Conservation (phyloP, 192 early-diverging fungal genomes). For the Mortierella antarctica region DNA sequence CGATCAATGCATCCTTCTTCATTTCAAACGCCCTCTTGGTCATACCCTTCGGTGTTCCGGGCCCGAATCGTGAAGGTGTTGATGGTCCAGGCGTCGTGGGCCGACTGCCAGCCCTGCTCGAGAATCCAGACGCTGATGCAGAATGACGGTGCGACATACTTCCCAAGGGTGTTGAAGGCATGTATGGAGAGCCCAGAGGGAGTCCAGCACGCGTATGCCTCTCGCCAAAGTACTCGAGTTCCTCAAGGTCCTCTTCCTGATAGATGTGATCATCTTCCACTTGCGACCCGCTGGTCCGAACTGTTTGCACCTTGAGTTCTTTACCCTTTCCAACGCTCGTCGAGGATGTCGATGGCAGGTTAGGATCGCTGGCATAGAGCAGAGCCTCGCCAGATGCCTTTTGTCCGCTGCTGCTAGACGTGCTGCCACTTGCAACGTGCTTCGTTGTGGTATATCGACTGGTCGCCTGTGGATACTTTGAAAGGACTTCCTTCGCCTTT, state of each 20-base stretch:
- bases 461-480: constrained; percentile 46
- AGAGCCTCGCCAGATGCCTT: not conserved
- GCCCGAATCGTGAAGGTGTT: constrained; percentile 42
- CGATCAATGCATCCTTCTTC: constrained; percentile 4
- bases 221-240: constrained; percentile 54
- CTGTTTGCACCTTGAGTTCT: not conserved
- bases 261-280: constrained; percentile 10
- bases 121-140: constrained; percentile 34
- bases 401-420: constrained; percentile 10
- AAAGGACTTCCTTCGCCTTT: constrained; percentile 40
- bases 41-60: constrained; percentile 29
- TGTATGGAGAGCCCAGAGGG: constrained; percentile 39
- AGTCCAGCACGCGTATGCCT: constrained; percentile 13
- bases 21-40: constrained; percentile 26
- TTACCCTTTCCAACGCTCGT: constrained; percentile 8
- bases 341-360: constrained; percentile 3
- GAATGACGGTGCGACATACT: constrained; percentile 12
- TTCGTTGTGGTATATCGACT: constrained; percentile 14
- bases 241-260: constrained; percentile 28
- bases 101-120: constrained; percentile 41
- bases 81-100: constrained; percentile 40
- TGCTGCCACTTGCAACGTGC: not conserved
- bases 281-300: not conserved
- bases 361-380: constrained; percentile 34
- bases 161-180: constrained; percentile 45